Evolutionary conservation across 352 stramenopile species (phyloP).

Genomic region (Globisporangium radiosum): DNA sequence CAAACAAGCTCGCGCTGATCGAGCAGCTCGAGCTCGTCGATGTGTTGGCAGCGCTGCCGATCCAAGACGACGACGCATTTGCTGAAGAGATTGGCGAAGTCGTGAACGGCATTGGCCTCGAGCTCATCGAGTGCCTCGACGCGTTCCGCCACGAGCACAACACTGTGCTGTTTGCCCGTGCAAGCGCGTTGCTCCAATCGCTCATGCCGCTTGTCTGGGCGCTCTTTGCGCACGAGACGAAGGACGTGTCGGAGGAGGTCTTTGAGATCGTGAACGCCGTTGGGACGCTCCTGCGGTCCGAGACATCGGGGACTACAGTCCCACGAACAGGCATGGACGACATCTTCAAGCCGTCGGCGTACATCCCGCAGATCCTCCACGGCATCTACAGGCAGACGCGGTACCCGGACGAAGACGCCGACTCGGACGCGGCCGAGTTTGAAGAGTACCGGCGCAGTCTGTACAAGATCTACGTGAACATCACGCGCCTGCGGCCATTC

Average conservation of each 20-base stretch:
- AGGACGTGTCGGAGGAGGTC: constrained; percentile 81
- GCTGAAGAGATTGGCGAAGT: constrained; percentile 78
- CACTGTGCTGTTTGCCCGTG: constrained; percentile 33
- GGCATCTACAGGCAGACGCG: constrained; percentile 81
- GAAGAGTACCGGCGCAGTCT: constrained; percentile 78
- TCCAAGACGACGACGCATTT: constrained; percentile 77
- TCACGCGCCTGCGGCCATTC: constrained; percentile 62
- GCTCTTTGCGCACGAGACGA: constrained; percentile 74
- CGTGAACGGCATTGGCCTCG: constrained; percentile 73
- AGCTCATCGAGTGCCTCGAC: constrained; percentile 78
- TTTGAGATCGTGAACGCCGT: constrained; percentile 84
- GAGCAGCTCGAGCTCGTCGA: constrained; percentile 63
- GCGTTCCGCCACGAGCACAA: constrained; percentile 59
- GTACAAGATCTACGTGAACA: constrained; percentile 87
- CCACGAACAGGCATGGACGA: constrained; percentile 24
- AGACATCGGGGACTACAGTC: constrained; percentile 19
- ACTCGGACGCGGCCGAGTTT: constrained; percentile 79
- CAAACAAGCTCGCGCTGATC: constrained; percentile 81
- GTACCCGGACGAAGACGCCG: constrained; percentile 63
- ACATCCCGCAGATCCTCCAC: constrained; percentile 73
- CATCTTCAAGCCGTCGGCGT: constrained; percentile 67
- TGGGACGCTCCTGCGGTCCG: constrained; percentile 56
- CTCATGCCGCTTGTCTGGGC: constrained; percentile 81
- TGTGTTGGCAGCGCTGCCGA: constrained; percentile 44
- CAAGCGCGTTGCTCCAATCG: constrained; percentile 50